Evolutionary conservation across 176 grass and related monocot genomes (phyloP).

Genomic region (Bothriochloa decipiens): DNA sequence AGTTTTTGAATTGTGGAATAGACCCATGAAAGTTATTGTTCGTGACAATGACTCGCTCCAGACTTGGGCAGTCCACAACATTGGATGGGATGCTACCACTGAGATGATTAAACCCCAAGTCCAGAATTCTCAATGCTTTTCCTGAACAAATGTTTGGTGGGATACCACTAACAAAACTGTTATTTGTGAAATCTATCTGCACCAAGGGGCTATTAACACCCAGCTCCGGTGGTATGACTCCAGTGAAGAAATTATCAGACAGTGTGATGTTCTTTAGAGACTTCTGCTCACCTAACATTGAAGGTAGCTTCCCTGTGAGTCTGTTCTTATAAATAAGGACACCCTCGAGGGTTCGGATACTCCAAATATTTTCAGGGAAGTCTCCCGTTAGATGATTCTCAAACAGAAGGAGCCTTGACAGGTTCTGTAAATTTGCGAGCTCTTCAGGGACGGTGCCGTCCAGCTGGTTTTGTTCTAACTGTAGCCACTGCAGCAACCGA

Average conservation of each 20-base stretch:
- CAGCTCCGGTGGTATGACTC: conserved; percentile 58
- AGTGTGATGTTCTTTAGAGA: conserved; percentile 52
- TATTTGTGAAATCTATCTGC: conserved; percentile 62
- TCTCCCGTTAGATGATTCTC: too few relatives aligned
- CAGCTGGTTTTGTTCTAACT: conserved; percentile 35
- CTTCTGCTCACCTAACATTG: too few relatives aligned
- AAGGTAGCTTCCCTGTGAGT: too few relatives aligned
- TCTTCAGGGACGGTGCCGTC: conserved; percentile 56
- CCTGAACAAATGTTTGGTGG: conserved; percentile 73
- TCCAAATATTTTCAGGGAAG: too few relatives aligned
- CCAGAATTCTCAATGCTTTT: conserved; percentile 57
- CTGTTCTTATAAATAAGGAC: too few relatives aligned
- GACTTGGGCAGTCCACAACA: conserved; percentile 55
- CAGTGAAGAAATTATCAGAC: conserved; percentile 59
- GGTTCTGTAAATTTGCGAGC: conserved; percentile 49
- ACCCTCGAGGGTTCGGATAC: too few relatives aligned
- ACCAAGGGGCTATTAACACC: conserved; percentile 57
- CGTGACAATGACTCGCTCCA: conserved; percentile 55
- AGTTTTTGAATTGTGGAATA: conserved; percentile 53
- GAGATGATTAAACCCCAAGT: conserved; percentile 62
- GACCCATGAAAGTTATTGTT: conserved; percentile 57
- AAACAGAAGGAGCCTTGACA: conserved; percentile 38
- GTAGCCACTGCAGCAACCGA: too few relatives aligned
- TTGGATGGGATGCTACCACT: conserved; percentile 69
- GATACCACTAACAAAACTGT: conserved; percentile 61